phyloP scores from a whole-genome alignment of 2,329 filamentous ascomycete genomes.

The Plenodomus tracheiphilus region DNA sequence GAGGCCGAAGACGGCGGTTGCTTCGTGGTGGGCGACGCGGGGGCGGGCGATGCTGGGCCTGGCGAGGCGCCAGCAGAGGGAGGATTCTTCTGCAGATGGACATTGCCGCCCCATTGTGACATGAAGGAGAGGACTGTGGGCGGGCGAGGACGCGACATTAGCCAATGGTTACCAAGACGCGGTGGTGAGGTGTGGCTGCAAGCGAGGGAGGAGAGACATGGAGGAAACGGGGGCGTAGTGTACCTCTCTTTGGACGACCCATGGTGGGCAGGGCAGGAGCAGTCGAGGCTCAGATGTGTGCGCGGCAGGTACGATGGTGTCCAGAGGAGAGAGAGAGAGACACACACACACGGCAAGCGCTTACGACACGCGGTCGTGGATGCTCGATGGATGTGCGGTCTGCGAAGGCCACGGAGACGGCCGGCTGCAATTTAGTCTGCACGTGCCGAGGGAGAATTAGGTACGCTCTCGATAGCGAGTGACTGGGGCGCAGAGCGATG shows the following conservation, averaged over 20 bases:
- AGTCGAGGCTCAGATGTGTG: constrained; percentile 8
- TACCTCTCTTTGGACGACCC: constrained; percentile 45
- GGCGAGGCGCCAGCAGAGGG: constrained; percentile 27
- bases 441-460: constrained; percentile 3
- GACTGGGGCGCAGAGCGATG: constrained; percentile 11
- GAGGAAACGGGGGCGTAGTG: constrained; percentile 15
- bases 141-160: constrained; percentile 33
- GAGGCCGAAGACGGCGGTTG: constrained; percentile 20
- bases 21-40: constrained; percentile 34
- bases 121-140: constrained; percentile 81
- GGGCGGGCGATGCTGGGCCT: constrained; percentile 40
- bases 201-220: constrained; percentile 6
- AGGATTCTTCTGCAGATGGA: constrained; percentile 35
- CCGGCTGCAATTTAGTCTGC: constrained; percentile 22
- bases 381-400: constrained; percentile 20
- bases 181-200: constrained; percentile 2
- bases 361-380: constrained; percentile 19
- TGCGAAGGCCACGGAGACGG: constrained; percentile 36
- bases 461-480: constrained; percentile 25
- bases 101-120: constrained; percentile 68
- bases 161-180: constrained; percentile 1
- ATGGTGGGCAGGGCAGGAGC: constrained; percentile 29
- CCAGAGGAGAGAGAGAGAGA: constrained; percentile 3
- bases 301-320: constrained; percentile 8
- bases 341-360: constrained; percentile 12